Evolutionary conservation across 225 moss, liverwort and hornwort species (phyloP).

Genomic region (Sphagnum contortum): DNA sequence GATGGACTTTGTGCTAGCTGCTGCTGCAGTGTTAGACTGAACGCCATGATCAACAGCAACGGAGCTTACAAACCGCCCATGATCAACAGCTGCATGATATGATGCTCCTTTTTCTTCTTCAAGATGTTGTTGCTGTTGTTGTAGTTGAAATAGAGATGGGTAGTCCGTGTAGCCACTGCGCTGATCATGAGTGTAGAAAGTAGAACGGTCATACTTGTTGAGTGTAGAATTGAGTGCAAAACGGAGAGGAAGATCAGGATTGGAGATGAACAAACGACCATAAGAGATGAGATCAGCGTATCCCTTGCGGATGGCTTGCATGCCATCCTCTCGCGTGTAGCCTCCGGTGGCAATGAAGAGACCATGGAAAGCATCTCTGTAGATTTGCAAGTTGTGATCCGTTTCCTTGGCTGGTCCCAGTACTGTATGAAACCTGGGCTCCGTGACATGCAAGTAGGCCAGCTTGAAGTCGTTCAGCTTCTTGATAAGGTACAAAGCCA

Average conservation of each 20-base stretch:
- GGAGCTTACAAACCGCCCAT: too few species aligned
- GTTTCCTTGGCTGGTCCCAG: slow-evolving; percentile 1
- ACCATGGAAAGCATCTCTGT: slow-evolving; percentile 18
- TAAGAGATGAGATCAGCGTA: slow-evolving; percentile 28
- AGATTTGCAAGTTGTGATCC: slow-evolving; percentile 6
- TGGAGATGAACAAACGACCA: slow-evolving; percentile 24
- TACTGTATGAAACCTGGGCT: slow-evolving; percentile 29
- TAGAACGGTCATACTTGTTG: slow-evolving; percentile 27
- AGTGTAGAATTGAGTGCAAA: slow-evolving; percentile 22
- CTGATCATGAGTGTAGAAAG: slow-evolving; percentile 29
- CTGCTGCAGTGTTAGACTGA: too few species aligned
- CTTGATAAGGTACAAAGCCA: slow-evolving; percentile 40
- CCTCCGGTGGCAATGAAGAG: slow-evolving; percentile 39
- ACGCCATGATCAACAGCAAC: too few species aligned
- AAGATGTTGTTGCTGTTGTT: too few species aligned
- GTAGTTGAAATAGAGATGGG: background rate
- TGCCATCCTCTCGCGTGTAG: slow-evolving; percentile 30
- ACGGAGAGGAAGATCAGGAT: slow-evolving; percentile 21
- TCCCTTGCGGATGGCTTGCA: slow-evolving; percentile 8
- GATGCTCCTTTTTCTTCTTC: too few species aligned
- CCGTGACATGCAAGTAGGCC: slow-evolving; percentile 32
- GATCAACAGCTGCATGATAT: too few species aligned
- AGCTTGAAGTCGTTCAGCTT: slow-evolving; percentile 13
- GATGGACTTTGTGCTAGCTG: too few species aligned
- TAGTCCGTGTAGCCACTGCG: slow-evolving; percentile 16